Base-by-base conservation (phyloP, 371 early-diverging fungal species). In the Batkoa obscura region DNA sequence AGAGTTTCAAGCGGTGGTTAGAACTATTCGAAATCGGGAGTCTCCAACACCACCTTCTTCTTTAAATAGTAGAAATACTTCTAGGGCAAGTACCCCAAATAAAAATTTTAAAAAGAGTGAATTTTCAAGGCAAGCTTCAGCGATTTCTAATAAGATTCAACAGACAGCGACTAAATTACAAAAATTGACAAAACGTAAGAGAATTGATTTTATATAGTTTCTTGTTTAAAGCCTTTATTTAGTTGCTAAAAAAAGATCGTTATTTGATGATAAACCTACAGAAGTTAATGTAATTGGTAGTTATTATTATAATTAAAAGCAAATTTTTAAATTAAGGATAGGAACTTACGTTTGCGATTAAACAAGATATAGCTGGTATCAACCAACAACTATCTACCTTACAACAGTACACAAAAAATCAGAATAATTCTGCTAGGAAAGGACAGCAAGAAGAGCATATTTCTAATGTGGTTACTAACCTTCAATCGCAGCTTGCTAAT, bases 381-480 rank as follows among this genome's bases (percentile, higher is more conserved):
- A 91, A 91, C 64, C 78, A 80, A 52, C 90, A 91, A 68, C 92
- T 95, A 51, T 76, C 84, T 13, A 78, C 78, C 64, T 72, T 95
- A 38, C 87, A 89, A 64, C 73, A 68, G 15, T 76, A 78, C 47
- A 60, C 75, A 34, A 61, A 60, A 53, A 69, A 74, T 8, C 66
- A 67, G 31, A 58, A 66, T 17, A n/a, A n/a, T n/a, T n/a, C n/a
- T n/a, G n/a, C n/a, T n/a, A 80, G 80, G 57, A n/a, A n/a, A n/a
- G n/a, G n/a, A n/a, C 92, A 94, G 63, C 82, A 81, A 17, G 71
- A 75, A 43, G 94, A 97, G 49, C 98, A 97, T 71, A 83, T 88
- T 9, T 67, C 82, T n/a, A 88, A 88, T 62, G 85, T 97, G 9
- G 88, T 97, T 17, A 79, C 89, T 13, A 76, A 81, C 39, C 66